Evolutionary conservation across 177 flowering plant genomes (phyloP).

Genomic region (Vitis hybrid): DNA sequence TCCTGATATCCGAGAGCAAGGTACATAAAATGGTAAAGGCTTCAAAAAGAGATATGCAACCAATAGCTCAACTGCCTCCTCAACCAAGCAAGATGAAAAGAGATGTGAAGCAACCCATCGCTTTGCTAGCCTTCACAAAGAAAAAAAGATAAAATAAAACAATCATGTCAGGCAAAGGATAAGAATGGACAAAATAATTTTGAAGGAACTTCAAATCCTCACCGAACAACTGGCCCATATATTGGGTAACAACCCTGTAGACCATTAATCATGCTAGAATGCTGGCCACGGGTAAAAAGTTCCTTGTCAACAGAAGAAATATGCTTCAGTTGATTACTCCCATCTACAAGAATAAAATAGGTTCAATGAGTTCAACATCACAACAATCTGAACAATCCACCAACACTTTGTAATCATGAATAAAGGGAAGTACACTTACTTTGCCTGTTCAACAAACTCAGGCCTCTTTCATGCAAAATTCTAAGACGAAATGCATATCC

Average conservation of each 20-base stretch:
- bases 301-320: constrained; percentile 56
- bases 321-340: constrained; percentile 37
- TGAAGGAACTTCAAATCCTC: constrained; percentile 14
- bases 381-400: not conserved
- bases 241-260: constrained; percentile 69
- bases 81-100: constrained; percentile 70
- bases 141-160: not conserved
- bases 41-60: constrained; percentile 81
- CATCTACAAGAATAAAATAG: constrained; percentile 33
- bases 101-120: constrained; percentile 96
- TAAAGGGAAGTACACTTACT: constrained; percentile 36
- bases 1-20: constrained; percentile 85
- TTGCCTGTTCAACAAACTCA: constrained; percentile 54
- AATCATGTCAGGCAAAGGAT: not conserved
- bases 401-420: not conserved
- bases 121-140: constrained; percentile 80
- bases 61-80: constrained; percentile 86
- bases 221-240: constrained; percentile 93
- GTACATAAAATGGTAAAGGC: constrained; percentile 75
- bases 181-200: constrained; percentile 5
- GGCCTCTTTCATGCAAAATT: constrained; percentile 86
- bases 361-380: constrained; percentile 8
- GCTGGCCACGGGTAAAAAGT: constrained; percentile 71
- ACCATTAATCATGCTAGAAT: constrained; percentile 94
- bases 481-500: constrained; percentile 93